Evolutionary conservation across 805 yeast genomes (phyloP), one percentile per base, ranked within the genome.

Genomic region (Kazachstania africana): DNA sequence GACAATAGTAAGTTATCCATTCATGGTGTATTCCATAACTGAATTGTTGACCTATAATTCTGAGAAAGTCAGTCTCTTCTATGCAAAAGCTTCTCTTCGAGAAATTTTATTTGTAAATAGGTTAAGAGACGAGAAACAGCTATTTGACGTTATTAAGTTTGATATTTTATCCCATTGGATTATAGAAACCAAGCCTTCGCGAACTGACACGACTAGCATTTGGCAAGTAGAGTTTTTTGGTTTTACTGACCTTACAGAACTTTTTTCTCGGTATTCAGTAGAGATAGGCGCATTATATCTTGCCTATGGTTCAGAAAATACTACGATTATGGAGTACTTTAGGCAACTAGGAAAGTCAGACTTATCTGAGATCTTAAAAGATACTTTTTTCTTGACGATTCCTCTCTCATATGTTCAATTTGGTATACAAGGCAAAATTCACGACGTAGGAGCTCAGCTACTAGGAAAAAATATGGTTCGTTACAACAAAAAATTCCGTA

Each of bases 151-250:
- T 4, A 47, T 45, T 32, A 47, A 44, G 19, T 43, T 35, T 27
- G 53, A 46, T 18, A 18, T 53, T 8, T 20, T 53, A 13, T 27
- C 29, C 5, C 27, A 32, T 12, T 47, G 52, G 54, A 32, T 36
- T 17, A 31, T 32, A 12, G 22, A 29, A 20, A 29, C 34, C 3
- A 18, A 18, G 8, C 10, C 8, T 19, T 23, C 13, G 8, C 26
- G 22, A 2, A 25, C 16, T 4, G 24, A 33, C 12, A n/a, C 18
- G 4, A 4, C 20, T 4, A 32, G 26, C 8, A 31, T 24, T 6
- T 50, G 50, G 50, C 40, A 47, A 27, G 19, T 44, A 8, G 24
- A 24, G 2, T 17, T 45, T 3, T 52, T 47, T 39, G 54, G 40
- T 4, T 45, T 45, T 29, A 20, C 28, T 1, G 27, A 36, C n/a